Evolutionary conservation across 495 filamentous ascomycete genomes (phyloP), one percentile per base, ranked within the genome.

Genomic region (Hyaloscypha bicolor): DNA sequence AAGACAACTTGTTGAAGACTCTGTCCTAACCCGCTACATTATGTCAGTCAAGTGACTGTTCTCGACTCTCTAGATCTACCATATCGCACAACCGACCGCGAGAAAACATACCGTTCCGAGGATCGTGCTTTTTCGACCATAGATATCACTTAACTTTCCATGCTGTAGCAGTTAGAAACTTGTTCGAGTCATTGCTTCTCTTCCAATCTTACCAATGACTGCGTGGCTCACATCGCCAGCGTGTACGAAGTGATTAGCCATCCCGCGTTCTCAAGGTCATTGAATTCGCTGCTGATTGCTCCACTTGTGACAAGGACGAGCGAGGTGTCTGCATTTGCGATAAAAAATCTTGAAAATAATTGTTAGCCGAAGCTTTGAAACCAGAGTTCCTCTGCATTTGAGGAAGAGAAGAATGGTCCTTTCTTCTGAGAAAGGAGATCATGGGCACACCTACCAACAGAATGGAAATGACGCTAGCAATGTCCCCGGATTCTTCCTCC

Each of bases 191-290:
- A 8, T 8, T n/a, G n/a, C 5, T 9, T 21, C 5, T 9, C 29
- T 22, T 31, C n/a, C n/a, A n/a, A n/a, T 62, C 65, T 51, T 57
- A 71, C 57, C 61, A 75, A 32, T 68, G 82, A 82, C 66, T 90
- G 87, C 0, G 83, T 85, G 3, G 85, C 85, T 29, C 84, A 86
- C 0, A 83, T 76, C 21, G 87, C 88, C 9, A 92, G 73, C 0
- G 81, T 81, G 70, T 90, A 92, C 55, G 81, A 84, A 9, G 86
- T 88, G 14, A 90, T 84, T 19, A 92, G 72, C 90, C 88, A 92
- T 65, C 80, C 86, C 5, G 87, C 87, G 66, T 85, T 80, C 11
- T 80, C 79, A 8, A 91, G 72, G 37, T 79, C 79, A 69, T 87
- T 78, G 75, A 91, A 91, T 66, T 91, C 86, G 58, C 88, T 91